phyloP scores from a whole-genome alignment of 2,329 filamentous ascomycete genomes.

The Aureobasidium uvarum region DNA sequence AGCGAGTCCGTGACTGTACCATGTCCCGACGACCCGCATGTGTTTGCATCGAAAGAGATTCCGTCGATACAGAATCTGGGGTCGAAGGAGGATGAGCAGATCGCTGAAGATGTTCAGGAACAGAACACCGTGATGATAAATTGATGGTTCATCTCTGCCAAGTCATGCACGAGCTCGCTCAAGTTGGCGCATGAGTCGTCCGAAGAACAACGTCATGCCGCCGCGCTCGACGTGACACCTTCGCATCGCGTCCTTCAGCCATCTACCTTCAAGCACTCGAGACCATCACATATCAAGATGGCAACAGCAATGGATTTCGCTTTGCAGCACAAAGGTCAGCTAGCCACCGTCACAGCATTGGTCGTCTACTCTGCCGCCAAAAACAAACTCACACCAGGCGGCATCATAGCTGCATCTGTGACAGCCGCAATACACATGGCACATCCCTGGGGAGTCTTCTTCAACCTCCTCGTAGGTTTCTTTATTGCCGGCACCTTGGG shows the following conservation, averaged over 20 bases:
- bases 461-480: slow-evolving; percentile 77
- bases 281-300: neutral
- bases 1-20: too few species aligned
- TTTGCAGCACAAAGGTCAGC: slow-evolving; percentile 17
- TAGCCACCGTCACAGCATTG: slow-evolving; percentile 32
- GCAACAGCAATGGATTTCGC: slow-evolving; percentile 2
- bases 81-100: neutral
- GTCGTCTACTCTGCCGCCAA: slow-evolving; percentile 54
- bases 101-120: slow-evolving; percentile 18
- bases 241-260: neutral
- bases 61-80: neutral
- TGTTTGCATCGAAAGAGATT: neutral
- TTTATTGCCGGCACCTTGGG: slow-evolving; percentile 81
- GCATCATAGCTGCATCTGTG: slow-evolving; percentile 67
- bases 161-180: slow-evolving; percentile 11
- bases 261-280: neutral
- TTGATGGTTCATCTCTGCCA: neutral
- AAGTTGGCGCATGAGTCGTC: neutral
- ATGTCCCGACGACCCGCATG: neutral
- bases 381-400: slow-evolving; percentile 65
- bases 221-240: neutral
- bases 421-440: slow-evolving; percentile 79
- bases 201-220: slow-evolving; percentile 8
- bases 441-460: slow-evolving; percentile 95
- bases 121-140: neutral